Conservation (phyloP, 2,329 filamentous ascomycete genomes). For the Cryphonectria parasitica region DNA sequence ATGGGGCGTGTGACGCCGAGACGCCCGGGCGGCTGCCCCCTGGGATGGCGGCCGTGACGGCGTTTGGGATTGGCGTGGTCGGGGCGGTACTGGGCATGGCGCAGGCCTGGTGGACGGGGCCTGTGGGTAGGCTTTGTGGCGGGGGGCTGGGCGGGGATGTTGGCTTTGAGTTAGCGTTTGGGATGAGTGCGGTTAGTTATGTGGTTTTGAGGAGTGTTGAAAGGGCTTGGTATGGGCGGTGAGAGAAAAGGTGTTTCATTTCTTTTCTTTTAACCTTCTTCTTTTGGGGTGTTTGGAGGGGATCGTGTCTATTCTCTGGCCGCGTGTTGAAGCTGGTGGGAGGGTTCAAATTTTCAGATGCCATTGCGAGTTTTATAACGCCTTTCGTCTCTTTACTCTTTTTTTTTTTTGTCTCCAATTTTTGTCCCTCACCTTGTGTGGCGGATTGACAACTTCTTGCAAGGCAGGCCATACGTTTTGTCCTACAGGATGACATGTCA, state of each 20-base stretch:
- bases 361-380: no score
- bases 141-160: constrained; percentile 51
- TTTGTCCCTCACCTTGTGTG: no score
- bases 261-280: no score
- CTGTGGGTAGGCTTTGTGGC: constrained; percentile 64
- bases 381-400: no score
- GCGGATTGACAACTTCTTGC: no score
- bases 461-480: no score
- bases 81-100: constrained; percentile 73
- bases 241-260: constrained; percentile 19
- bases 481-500: no score
- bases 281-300: no score
- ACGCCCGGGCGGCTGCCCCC: constrained; percentile 61
- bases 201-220: constrained; percentile 51
- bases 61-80: constrained; percentile 66
- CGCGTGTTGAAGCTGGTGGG: no score
- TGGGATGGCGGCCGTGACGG: constrained; percentile 64
- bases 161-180: constrained; percentile 67
- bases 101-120: constrained; percentile 70
- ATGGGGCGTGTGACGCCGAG: constrained; percentile 58
- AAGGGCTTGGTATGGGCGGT: constrained; percentile 45
- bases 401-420: no score
- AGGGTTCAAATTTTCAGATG: not conserved
- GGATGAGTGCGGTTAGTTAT: constrained; percentile 59
- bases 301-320: no score